Percentiles rank a stretch among this genome's conserved stretches.
Evolutionary conservation across 1,284 basidiomycete species (phyloP).

Genomic region (Malassezia japonica): DNA sequence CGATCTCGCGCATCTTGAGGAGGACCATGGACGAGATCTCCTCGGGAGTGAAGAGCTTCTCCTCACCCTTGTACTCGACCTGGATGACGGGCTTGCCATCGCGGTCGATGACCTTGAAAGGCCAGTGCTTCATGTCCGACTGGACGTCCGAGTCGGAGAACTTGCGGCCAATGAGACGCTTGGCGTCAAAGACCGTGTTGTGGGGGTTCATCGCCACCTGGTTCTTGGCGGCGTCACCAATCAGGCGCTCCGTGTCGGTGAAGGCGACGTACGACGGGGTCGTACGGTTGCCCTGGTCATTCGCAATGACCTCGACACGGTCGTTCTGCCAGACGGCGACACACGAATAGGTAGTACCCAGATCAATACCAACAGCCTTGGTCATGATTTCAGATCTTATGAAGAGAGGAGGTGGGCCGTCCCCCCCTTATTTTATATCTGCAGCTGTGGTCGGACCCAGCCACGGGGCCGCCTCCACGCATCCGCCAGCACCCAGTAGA

Average conservation of each 20-base stretch:
- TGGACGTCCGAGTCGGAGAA: conserved; percentile 80
- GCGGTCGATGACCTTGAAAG: conserved; percentile 78
- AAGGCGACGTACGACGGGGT: conserved; percentile 60
- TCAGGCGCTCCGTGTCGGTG: conserved; percentile 76
- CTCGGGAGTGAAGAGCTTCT: conserved; percentile 86
- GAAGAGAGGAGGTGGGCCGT: not conserved
- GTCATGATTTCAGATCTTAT: conserved; percentile 21
- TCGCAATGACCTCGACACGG: conserved; percentile 82
- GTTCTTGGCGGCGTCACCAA: conserved; percentile 87
- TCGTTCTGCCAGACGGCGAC: conserved; percentile 91
- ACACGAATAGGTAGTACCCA: conserved; percentile 63
- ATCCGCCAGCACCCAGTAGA: conserved; percentile 13
- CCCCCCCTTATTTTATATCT: conserved; percentile 9
- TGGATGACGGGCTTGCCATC: conserved; percentile 73
- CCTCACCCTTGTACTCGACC: conserved; percentile 81
- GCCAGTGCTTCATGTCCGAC: conserved; percentile 87
- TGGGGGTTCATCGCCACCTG: conserved; percentile 61
- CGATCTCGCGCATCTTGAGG: conserved; percentile 95
- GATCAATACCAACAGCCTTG: conserved; percentile 87
- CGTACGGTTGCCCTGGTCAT: conserved; percentile 94
- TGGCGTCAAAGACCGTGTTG: conserved; percentile 66
- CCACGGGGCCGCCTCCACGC: not conserved
- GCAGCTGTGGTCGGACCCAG: not conserved
- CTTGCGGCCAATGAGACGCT: conserved; percentile 80
- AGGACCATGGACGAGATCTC: conserved; percentile 97